A percentile compares a stretch with the other conserved stretches of the same genome.
Conservation (phyloP, 2,329 filamentous ascomycete species). For the Geosmithia morbida region DNA sequence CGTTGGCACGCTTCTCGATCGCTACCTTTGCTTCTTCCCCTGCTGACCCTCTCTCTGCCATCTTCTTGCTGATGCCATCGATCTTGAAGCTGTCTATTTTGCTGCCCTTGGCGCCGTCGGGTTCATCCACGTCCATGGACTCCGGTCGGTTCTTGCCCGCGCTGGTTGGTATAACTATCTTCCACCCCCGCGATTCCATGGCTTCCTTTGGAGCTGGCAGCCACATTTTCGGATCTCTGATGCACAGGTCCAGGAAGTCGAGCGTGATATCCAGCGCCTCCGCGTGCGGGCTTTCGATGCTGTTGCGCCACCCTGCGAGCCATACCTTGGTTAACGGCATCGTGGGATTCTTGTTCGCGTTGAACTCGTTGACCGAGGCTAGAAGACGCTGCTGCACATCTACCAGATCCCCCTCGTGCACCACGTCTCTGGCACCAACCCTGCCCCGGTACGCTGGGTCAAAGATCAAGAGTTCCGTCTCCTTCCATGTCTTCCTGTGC, state of each 20-base stretch:
- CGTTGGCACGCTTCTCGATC: background rate
- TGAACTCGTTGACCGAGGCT: conserved; percentile 15
- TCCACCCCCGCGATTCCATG: conserved; percentile 23
- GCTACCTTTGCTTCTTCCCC: too few relatives aligned
- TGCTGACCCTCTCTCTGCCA: too few relatives aligned
- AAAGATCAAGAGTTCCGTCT: conserved; percentile 40
- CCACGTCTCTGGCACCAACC: conserved; percentile 5
- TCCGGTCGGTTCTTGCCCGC: conserved; percentile 3
- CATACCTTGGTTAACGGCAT: conserved; percentile 27
- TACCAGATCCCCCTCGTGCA: conserved; percentile 21
- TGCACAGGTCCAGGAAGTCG: conserved; percentile 17
- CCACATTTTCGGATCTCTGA: conserved; percentile 14
- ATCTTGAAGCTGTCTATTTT: too few relatives aligned
- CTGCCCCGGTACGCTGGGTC: conserved; percentile 21
- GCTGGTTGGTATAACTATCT: conserved; percentile 9
- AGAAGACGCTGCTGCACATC: conserved; percentile 31
- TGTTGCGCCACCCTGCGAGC: conserved; percentile 18
- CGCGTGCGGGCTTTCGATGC: conserved; percentile 9
- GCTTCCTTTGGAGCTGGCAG: conserved; percentile 17
- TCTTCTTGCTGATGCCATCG: background rate
- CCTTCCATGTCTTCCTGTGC: conserved; percentile 13
- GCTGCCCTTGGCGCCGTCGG: too few relatives aligned
- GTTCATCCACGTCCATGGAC: conserved; percentile 7
- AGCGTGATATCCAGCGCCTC: conserved; percentile 28
- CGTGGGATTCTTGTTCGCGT: conserved; percentile 13